Evolutionary conservation across 2,329 filamentous ascomycete genomes (phyloP), one percentile per base, ranked within the genome.

Genomic region (Calonectria pseudoreteaudii): DNA sequence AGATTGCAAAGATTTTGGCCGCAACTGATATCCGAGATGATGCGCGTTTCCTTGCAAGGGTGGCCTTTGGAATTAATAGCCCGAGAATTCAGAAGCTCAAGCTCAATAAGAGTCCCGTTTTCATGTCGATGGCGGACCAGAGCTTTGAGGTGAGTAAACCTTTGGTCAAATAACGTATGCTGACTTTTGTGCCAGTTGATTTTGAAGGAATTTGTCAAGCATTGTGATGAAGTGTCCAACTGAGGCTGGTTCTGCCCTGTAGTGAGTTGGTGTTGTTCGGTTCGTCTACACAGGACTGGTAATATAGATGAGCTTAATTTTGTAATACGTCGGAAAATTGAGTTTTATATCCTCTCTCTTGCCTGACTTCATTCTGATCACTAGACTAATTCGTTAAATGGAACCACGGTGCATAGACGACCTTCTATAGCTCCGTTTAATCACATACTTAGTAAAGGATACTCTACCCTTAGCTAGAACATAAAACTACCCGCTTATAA

Each of bases 61-160:
- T 93, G 5, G 91, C 91, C 0, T 93, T 92, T 79, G 91, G 91
- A 0, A 92, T 93, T 78, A 85, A 84, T 56, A 93, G 90, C 76
- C 91, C 91, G 0, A 83, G 90, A 1, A 86, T 91, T 0, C 85
- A 82, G 7, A 81, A 84, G 47, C 79, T 91, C 67, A 90, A 87
- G 78, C 76, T 92, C 38, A 83, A 86, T 16, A 88, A 83, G 66
- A 80, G 80, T 10, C 41, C 73, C 0, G 85, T 88, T 0, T 92
- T 91, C 78, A 87, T 86, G 58, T 90, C 87, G 5, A 86, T 92
- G 84, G 87, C 85, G 31, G 86, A 90, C 71, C 89, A 91, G 69
- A 85, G 89, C 38, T 92, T 91, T 58, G 82, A 85, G 77, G 87
- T 90, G 66, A 53, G 80, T 75, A 41, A 34, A 16, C 16, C 36